A percentile compares a stretch with the other conserved stretches of the same genome.
These are phyloP conservation scores for Globisporangium cederbergense DNA, from an alignment of 352 stramenopile species.

Conservation along the genomic window DNA sequence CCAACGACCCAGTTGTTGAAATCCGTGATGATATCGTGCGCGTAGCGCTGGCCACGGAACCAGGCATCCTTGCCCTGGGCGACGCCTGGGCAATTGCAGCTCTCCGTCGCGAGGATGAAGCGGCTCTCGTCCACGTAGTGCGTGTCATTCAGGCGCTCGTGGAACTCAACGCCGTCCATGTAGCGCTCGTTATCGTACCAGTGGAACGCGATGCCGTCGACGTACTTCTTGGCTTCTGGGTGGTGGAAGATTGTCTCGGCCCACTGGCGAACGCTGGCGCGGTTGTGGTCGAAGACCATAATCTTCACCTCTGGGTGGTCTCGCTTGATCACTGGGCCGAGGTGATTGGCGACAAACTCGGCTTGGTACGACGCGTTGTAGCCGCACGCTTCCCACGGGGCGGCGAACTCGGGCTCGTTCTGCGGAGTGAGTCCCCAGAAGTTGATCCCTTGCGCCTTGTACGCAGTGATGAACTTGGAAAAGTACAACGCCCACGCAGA, in stretches of 20 bases:
- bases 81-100: conserved; percentile 72
- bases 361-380: conserved; percentile 55
- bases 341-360: conserved; percentile 79
- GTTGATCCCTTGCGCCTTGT: conserved; percentile 75
- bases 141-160: conserved; percentile 72
- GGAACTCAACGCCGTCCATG: conserved; percentile 70
- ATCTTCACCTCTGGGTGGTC: conserved; percentile 90
- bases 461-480: conserved; percentile 90
- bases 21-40: conserved; percentile 89
- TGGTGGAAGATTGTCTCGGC: conserved; percentile 68
- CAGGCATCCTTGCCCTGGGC: conserved; percentile 57
- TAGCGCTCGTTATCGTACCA: conserved; percentile 77
- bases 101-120: conserved; percentile 73
- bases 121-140: conserved; percentile 55
- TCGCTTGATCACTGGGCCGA: conserved; percentile 75
- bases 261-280: conserved; percentile 67
- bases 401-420: conserved; percentile 86
- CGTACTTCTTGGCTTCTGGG: conserved; percentile 57
- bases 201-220: conserved; percentile 91
- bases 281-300: conserved; percentile 92
- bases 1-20: conserved; percentile 85
- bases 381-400: conserved; percentile 69
- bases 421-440: conserved; percentile 91
- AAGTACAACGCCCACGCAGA: conserved; percentile 89
- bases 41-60: conserved; percentile 85